phyloP scores from a whole-genome alignment of 495 filamentous ascomycete species.

The Penicilliopsis zonata region DNA sequence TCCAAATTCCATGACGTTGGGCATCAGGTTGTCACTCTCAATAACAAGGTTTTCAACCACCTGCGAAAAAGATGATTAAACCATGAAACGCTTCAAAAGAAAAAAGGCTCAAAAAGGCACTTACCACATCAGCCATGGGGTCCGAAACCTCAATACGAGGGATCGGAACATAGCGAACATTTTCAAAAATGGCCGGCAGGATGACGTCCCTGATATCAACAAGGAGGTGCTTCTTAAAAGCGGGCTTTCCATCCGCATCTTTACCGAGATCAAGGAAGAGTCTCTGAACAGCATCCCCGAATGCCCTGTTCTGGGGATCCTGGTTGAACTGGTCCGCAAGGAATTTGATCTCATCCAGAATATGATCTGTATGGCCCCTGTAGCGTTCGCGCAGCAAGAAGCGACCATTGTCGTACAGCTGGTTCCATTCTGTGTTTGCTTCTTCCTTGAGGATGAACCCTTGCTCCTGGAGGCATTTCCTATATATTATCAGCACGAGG shows the following conservation, averaged over 20 bases:
- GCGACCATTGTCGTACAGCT: conserved; percentile 73
- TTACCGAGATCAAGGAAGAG: conserved; percentile 82
- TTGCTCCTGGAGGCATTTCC: conserved; percentile 70
- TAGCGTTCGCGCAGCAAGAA: conserved; percentile 87
- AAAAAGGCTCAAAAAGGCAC: conserved; percentile 5
- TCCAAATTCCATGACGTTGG: conserved; percentile 82
- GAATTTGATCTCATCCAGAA: conserved; percentile 85
- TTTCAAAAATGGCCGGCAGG: conserved; percentile 74
- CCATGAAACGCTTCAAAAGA: too few relatives aligned
- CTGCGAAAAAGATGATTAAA: conserved; percentile 3
- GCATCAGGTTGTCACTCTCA: conserved; percentile 94
- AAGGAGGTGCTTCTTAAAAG: conserved; percentile 83
- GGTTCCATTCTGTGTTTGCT: conserved; percentile 73
- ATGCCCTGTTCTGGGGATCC: conserved; percentile 74
- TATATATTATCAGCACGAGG: conserved; percentile 8
- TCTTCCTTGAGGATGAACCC: conserved; percentile 82
- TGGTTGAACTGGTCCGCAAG: conserved; percentile 77
- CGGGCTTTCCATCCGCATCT: conserved; percentile 68
- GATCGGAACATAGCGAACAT: conserved; percentile 81
- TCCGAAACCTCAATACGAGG: conserved; percentile 92
- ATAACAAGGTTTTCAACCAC: conserved; percentile 88
- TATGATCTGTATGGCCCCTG: conserved; percentile 71
- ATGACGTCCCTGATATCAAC: conserved; percentile 85
- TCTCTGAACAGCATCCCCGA: conserved; percentile 64
- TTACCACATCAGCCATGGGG: conserved; percentile 59